Conservation (phyloP, 2,329 filamentous ascomycete species). For the Neobulgaria alba region DNA sequence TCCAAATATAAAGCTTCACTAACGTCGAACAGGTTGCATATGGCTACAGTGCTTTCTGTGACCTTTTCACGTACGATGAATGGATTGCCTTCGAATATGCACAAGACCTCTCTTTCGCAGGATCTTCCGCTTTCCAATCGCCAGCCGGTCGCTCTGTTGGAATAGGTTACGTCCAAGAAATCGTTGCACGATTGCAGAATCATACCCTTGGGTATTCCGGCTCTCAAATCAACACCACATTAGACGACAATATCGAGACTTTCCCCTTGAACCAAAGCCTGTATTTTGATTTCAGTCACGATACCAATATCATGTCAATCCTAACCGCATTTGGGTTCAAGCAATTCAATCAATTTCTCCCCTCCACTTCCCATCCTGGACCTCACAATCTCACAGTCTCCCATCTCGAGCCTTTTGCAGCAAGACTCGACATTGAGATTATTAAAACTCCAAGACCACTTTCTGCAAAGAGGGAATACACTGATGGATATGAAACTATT, state of each 20-base stretch:
- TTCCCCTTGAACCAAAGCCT: constrained; percentile 67
- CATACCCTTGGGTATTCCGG: constrained; percentile 51
- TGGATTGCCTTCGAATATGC: constrained; percentile 67
- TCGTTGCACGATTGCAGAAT: constrained; percentile 61
- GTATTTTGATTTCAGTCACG: constrained; percentile 73
- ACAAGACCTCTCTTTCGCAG: constrained; percentile 57
- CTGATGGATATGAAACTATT: constrained; percentile 48
- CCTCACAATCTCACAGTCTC: constrained; percentile 56
- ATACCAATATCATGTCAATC: constrained; percentile 63
- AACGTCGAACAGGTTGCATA: constrained; percentile 47
- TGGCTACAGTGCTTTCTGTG: constrained; percentile 66
- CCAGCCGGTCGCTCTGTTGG: constrained; percentile 53
- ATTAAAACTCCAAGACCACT: constrained; percentile 60
- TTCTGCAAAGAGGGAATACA: constrained; percentile 39
- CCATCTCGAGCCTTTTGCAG: constrained; percentile 63
- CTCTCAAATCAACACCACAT: constrained; percentile 59
- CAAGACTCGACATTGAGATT: constrained; percentile 65
- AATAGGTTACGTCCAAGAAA: constrained; percentile 64
- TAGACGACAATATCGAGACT: constrained; percentile 57
- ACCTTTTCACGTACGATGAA: constrained; percentile 66
- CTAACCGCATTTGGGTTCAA: constrained; percentile 64
- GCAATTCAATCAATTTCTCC: constrained; percentile 56
- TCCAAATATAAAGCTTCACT: constrained; percentile 1
- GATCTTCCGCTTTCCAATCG: constrained; percentile 31
- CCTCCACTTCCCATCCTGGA: constrained; percentile 44